These are phyloP conservation scores for Fusarium robinianum DNA, from an alignment of 2,329 filamentous ascomycete species.

Conservation along the genomic window DNA sequence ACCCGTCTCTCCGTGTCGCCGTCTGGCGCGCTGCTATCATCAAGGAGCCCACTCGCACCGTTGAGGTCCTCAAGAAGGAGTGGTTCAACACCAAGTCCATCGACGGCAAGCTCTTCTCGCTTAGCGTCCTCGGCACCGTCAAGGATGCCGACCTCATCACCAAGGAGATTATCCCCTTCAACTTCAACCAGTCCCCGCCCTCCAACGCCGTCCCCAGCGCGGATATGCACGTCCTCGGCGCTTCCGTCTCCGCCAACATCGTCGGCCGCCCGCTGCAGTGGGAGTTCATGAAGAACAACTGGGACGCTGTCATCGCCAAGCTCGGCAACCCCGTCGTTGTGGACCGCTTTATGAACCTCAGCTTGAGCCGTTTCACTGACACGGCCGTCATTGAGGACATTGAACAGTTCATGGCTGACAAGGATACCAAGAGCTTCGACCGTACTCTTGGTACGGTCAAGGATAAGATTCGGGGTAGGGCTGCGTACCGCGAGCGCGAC, in stretches of 20 bases:
- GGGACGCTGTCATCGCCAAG: slow-evolving; percentile 71
- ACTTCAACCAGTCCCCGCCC: slow-evolving; percentile 68
- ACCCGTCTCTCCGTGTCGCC: slow-evolving; percentile 78
- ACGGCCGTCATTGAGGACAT: slow-evolving; percentile 74
- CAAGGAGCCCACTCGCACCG: slow-evolving; percentile 67
- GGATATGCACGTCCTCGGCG: slow-evolving; percentile 84
- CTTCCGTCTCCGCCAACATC: slow-evolving; percentile 72
- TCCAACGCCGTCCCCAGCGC: slow-evolving; percentile 74
- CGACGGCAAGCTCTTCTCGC: slow-evolving; percentile 86
- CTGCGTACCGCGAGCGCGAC: slow-evolving; percentile 81
- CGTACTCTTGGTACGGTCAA: slow-evolving; percentile 82
- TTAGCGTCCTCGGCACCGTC: slow-evolving; percentile 75
- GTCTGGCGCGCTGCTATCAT: slow-evolving; percentile 81
- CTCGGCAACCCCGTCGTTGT: slow-evolving; percentile 84
- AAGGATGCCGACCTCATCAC: slow-evolving; percentile 70
- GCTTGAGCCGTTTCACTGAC: slow-evolving; percentile 78
- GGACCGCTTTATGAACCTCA: slow-evolving; percentile 83
- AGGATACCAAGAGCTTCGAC: slow-evolving; percentile 85
- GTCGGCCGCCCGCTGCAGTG: slow-evolving; percentile 76
- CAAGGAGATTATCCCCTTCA: slow-evolving; percentile 71
- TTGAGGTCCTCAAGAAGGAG: slow-evolving; percentile 80
- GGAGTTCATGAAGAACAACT: slow-evolving; percentile 85
- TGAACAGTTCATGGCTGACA: slow-evolving; percentile 79
- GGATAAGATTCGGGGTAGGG: slow-evolving; percentile 83
- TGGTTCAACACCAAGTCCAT: slow-evolving; percentile 82